Conservation (phyloP, 2,329 filamentous ascomycete species). For the Cytospora piceae region DNA sequence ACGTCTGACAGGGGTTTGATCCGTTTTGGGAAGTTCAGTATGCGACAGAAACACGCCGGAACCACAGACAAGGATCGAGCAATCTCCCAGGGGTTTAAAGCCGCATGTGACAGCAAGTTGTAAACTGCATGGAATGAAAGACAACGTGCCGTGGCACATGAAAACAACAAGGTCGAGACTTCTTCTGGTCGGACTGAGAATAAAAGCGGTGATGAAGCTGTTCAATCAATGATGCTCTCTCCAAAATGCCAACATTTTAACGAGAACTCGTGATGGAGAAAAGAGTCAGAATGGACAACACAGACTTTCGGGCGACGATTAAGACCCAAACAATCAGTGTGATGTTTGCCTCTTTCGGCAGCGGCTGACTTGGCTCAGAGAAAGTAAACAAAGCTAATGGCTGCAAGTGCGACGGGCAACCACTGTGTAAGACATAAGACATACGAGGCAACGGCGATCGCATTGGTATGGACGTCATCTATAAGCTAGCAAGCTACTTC, state of each 20-base stretch:
- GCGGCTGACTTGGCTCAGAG: not conserved
- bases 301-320: not conserved
- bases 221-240: conserved; percentile 4
- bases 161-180: not conserved
- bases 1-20: conserved; percentile 15
- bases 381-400: conserved; percentile 1
- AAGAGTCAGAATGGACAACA: not conserved
- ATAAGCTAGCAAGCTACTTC: not conserved
- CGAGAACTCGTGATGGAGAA: not conserved
- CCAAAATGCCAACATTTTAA: not conserved
- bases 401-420: not conserved
- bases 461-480: not conserved
- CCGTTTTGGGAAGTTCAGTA: conserved; percentile 16
- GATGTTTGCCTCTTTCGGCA: not conserved
- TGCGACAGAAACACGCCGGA: conserved; percentile 20
- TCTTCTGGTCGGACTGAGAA: not conserved
- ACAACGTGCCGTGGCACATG: not conserved
- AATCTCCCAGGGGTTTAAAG: conserved; percentile 21
- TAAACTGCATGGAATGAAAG: conserved; percentile 12
- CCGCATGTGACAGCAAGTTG: conserved; percentile 7
- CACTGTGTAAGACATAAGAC: not conserved
- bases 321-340: not conserved
- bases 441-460: conserved; percentile 1
- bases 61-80: conserved; percentile 21
- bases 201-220: not conserved